Base-by-base conservation (phyloP, 495 filamentous ascomycete species). In the Hypoxylon rickii region DNA sequence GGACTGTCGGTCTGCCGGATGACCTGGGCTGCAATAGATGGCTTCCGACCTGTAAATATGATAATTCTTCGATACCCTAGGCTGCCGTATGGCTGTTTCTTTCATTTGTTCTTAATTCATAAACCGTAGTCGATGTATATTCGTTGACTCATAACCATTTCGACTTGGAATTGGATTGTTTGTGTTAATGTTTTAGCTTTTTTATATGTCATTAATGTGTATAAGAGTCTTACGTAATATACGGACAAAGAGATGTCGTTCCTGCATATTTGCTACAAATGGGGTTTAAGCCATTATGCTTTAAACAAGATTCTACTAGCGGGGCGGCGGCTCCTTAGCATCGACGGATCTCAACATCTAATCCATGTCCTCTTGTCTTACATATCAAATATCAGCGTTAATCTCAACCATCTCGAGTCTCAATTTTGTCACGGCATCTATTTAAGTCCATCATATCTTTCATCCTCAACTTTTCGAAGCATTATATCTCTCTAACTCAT, bases 11-110 rank as follows among this genome's bases (percentile, higher is more conserved):
- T 19, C 7, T 7, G 18, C n/a, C n/a, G n/a, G 12, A 20, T 20
- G 11, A 31, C 44, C 33, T 36, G 20, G 31, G 42, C 17, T 21
- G 45, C 33, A n/a, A 3, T n/a, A n/a, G 26, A 41, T 26, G 43
- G 36, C 32, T 39, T 43, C 11, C 32, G n/a, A n/a, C n/a, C n/a
- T n/a, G n/a, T n/a, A 48, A 36, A 46, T 51, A 38, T 11, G 15
- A 46, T 57, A 57, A 52, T 42, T 62, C 37, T 63, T 63, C 60
- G 60, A 63, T 63, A 63, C 60, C 60, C 60, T 49, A 34, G 40
- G 17, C 49, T 29, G 7, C 17, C 33, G n/a, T 17, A 17, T 50
- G 32, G 49, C 38, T 46, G 34, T 45, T 50, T 26, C 38, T 51
- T 58, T 46, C 26, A 55, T 45, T 18, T 59, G 53, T 59, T 54